Evolutionary conservation across 2,329 filamentous ascomycete species (phyloP).

Genomic region (Pseudopithomyces chartarum): DNA sequence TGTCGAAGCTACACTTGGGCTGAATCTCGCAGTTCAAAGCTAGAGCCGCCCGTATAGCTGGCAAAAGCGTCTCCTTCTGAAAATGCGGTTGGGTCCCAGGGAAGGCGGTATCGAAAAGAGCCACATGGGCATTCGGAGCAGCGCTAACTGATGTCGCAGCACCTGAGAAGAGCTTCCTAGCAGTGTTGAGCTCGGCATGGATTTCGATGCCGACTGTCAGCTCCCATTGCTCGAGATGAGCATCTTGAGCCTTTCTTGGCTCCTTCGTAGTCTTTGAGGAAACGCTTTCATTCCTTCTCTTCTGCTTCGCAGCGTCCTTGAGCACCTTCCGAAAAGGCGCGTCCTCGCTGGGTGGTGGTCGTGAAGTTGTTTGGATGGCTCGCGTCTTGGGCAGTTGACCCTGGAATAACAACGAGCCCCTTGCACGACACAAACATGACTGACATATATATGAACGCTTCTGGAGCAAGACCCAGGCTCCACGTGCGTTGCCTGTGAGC

Average conservation of each 20-base stretch:
- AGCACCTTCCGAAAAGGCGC: conserved; percentile 43
- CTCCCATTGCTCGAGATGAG: conserved; percentile 71
- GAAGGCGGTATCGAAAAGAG: conserved; percentile 85
- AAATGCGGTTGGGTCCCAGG: conserved; percentile 88
- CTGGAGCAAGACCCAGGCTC: conserved; percentile 22
- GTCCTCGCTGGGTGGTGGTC: conserved; percentile 27
- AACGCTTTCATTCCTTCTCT: conserved; percentile 28
- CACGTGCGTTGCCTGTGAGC: conserved; percentile 29
- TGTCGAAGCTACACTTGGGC: conserved; percentile 79
- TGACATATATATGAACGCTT: conserved; percentile 37
- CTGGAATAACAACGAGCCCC: conserved; percentile 21
- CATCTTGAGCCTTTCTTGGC: conserved; percentile 17
- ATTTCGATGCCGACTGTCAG: conserved; percentile 96
- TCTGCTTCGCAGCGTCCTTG: conserved; percentile 45
- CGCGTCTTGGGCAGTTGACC: conserved; percentile 8
- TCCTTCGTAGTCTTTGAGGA: conserved; percentile 11
- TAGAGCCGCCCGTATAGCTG: conserved; percentile 86
- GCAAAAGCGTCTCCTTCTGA: conserved; percentile 80
- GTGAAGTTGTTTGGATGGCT: conserved; percentile 30
- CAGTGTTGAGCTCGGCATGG: conserved; percentile 91
- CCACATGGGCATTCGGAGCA: conserved; percentile 82
- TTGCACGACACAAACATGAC: conserved; percentile 29
- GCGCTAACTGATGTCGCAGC: conserved; percentile 58
- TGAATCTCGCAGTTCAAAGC: conserved; percentile 82
- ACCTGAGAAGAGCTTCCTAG: conserved; percentile 85